phyloP scores from a whole-genome alignment of 108 stramenopile species.

The Parietichytrium sp. region DNA sequence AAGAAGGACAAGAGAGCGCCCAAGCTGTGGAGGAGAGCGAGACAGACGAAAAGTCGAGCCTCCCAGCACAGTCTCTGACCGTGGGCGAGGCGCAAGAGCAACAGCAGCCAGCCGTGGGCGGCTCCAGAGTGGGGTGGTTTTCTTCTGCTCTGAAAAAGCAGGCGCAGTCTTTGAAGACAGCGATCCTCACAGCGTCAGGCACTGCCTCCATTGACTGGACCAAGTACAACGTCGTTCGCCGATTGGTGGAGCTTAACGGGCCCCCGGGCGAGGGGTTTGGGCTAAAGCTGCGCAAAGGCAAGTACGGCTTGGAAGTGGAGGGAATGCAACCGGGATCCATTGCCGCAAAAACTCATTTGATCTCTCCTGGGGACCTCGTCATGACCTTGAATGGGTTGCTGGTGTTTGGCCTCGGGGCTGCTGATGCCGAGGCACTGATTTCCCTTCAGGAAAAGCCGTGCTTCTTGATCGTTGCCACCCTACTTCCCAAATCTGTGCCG shows the following conservation, averaged over 20 bases:
- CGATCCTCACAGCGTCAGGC: constrained; percentile 25
- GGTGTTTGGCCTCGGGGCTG: neutral
- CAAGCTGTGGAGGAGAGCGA: neutral
- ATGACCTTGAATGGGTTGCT: constrained; percentile 8
- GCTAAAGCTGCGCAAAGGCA: neutral
- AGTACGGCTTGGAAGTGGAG: constrained; percentile 6
- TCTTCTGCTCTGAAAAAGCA: constrained; percentile 28
- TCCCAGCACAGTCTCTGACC: neutral
- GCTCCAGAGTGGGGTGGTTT: neutral
- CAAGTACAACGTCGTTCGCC: neutral
- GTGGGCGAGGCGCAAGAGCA: too few relatives aligned
- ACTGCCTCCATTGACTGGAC: neutral
- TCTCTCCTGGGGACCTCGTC: constrained; percentile 11
- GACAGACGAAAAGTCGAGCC: neutral
- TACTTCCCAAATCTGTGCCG: constrained; percentile 31
- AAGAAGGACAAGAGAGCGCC: neutral
- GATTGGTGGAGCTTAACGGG: neutral
- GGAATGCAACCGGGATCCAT: neutral
- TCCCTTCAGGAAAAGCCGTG: neutral
- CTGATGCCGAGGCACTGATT: constrained; percentile 16
- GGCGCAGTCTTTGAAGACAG: neutral
- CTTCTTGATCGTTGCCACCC: neutral
- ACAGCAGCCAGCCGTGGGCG: too few relatives aligned
- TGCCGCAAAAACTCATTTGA: neutral
- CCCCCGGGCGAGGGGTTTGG: neutral